These are phyloP conservation scores for Lasiosphaeria hispida DNA, from an alignment of 495 filamentous ascomycete species.

Conservation along the genomic window DNA sequence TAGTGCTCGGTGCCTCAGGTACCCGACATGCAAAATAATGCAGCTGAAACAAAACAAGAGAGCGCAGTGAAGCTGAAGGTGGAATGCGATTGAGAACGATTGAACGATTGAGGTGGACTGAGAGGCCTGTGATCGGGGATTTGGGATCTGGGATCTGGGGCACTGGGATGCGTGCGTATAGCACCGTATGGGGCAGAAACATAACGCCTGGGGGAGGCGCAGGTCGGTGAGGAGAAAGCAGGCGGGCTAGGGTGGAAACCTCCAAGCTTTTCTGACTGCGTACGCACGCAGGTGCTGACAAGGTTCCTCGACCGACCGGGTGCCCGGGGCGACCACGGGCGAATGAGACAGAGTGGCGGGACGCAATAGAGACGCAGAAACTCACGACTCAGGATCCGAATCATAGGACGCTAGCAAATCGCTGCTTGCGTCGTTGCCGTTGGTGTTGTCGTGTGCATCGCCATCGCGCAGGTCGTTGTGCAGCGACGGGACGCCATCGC, in stretches of 20 bases:
- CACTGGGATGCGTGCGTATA: background rate
- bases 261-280: background rate
- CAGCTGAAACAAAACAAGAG: background rate
- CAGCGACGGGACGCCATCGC: constrained; percentile 24
- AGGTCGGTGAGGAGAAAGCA: constrained; percentile 2
- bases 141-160: no score
- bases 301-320: background rate
- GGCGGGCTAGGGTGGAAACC: background rate
- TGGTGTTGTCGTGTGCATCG: constrained; percentile 5
- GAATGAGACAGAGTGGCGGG: background rate
- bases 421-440: constrained; percentile 18
- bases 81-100: no score
- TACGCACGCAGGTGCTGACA: background rate
- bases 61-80: no score
- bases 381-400: constrained; percentile 26
- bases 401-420: constrained; percentile 23
- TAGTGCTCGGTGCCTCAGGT: constrained; percentile 10
- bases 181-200: constrained; percentile 11
- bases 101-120: no score
- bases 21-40: constrained; percentile 1
- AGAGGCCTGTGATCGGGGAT: no score
- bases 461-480: background rate
- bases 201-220: constrained; percentile 23
- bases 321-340: background rate
- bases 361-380: constrained; percentile 1